Conservation (phyloP, 352 stramenopile species). For the Globisporangium carolinianum region DNA sequence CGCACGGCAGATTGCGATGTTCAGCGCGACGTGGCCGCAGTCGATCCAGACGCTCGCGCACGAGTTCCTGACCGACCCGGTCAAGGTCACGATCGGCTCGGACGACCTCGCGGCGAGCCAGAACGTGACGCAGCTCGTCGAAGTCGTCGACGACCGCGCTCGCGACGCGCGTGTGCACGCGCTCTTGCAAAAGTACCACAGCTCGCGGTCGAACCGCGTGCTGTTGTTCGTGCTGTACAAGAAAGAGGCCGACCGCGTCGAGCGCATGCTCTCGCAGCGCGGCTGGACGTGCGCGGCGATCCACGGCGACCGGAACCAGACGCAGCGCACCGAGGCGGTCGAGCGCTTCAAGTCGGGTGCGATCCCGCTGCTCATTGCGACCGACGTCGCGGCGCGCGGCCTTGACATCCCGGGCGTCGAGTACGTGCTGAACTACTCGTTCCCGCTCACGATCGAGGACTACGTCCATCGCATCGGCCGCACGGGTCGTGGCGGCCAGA, state of each 20-base stretch:
- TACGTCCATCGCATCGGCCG: conserved; percentile 96
- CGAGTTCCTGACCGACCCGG: conserved; percentile 92
- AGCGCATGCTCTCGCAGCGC: conserved; percentile 88
- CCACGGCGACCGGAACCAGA: conserved; percentile 94
- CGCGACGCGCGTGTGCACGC: conserved; percentile 83
- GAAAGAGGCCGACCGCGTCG: conserved; percentile 96
- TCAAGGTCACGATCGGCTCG: conserved; percentile 92
- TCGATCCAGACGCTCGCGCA: conserved; percentile 94
- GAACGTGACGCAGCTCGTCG: conserved; percentile 93
- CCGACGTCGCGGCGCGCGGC: conserved; percentile 94
- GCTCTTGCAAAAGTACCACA: conserved; percentile 93
- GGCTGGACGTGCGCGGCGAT: conserved; percentile 93
- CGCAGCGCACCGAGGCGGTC: conserved; percentile 87
- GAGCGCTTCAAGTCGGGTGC: conserved; percentile 93
- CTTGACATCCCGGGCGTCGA: conserved; percentile 97
- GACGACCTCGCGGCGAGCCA: conserved; percentile 94
- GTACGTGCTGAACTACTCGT: conserved; percentile 97
- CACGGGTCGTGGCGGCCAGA: conserved; percentile 92
- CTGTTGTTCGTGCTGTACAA: conserved; percentile 99
- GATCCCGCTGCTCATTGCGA: conserved; percentile 94
- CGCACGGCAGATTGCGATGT: conserved; percentile 96
- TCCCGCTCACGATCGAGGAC: conserved; percentile 96
- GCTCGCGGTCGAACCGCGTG: conserved; percentile 87
- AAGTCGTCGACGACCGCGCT: conserved; percentile 91
- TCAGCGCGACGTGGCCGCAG: conserved; percentile 95